These are phyloP conservation scores for Apiospora arundinis DNA, from an alignment of 2,329 filamentous ascomycete genomes.

Conservation along the genomic window DNA sequence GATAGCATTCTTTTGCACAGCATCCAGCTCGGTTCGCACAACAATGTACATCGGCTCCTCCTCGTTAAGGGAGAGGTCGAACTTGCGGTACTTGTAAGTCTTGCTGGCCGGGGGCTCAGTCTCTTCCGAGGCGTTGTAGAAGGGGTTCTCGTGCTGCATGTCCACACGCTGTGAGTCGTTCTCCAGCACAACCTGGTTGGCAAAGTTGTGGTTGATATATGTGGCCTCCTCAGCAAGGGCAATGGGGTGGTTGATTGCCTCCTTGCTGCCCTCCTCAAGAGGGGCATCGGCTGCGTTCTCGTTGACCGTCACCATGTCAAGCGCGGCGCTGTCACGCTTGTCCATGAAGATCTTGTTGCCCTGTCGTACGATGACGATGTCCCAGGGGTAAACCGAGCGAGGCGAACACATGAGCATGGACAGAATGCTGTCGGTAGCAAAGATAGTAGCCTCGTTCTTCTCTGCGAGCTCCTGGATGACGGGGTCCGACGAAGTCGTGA, in stretches of 20 bases:
- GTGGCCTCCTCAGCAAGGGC: constrained; percentile 96
- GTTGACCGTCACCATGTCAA: constrained; percentile 98
- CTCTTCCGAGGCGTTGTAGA: constrained; percentile 94
- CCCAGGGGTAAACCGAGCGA: constrained; percentile 97
- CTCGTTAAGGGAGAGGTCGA: constrained; percentile 93
- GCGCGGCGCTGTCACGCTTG: constrained; percentile 92
- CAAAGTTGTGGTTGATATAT: constrained; percentile 99
- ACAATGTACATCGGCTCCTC: constrained; percentile 93
- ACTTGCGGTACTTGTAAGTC: constrained; percentile 97
- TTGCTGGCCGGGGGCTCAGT: constrained; percentile 94
- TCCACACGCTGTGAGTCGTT: constrained; percentile 77
- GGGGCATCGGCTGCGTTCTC: constrained; percentile 97
- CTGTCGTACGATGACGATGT: constrained; percentile 91
- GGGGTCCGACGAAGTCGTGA: constrained; percentile 94
- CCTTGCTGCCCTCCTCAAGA: constrained; percentile 93
- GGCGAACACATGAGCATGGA: constrained; percentile 99
- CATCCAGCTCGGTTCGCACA: constrained; percentile 94
- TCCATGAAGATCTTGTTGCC: constrained; percentile 98
- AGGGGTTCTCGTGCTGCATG: constrained; percentile 91
- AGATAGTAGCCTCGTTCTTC: constrained; percentile 94
- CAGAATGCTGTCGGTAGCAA: constrained; percentile 94
- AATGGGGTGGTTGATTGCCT: constrained; percentile 90
- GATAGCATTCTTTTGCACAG: constrained; percentile 93
- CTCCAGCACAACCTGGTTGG: constrained; percentile 92
- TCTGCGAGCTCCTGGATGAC: constrained; percentile 97